Evolutionary conservation across 192 early-diverging fungal species (phyloP).

Genomic region (Thamnidium elegans): DNA sequence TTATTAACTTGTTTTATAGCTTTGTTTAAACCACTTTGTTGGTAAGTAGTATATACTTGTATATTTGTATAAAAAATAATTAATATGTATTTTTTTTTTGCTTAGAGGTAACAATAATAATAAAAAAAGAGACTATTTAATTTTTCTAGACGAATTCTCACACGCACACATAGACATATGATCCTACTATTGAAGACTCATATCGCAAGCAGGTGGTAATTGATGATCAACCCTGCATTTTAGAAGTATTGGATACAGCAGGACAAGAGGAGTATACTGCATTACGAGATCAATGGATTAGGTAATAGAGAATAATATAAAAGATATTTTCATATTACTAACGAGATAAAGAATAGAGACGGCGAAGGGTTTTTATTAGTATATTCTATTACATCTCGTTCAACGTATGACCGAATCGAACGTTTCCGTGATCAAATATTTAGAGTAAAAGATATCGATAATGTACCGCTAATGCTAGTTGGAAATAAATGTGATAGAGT

Average conservation of each 20-base stretch:
- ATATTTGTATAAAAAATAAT: not conserved
- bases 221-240: constrained; percentile 93
- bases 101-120: constrained; percentile 1
- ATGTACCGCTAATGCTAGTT: constrained; percentile 82
- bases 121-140: too few relatives aligned
- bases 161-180: constrained; percentile 68
- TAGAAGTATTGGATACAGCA: constrained; percentile 97
- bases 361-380: constrained; percentile 88
- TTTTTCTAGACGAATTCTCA: not conserved
- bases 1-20: constrained; percentile 13
- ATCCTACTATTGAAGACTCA: constrained; percentile 98
- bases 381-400: constrained; percentile 81
- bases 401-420: constrained; percentile 84
- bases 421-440: constrained; percentile 81
- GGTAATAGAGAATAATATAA: constrained; percentile 8
- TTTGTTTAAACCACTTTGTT: constrained; percentile 48
- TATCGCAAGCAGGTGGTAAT: constrained; percentile 98
- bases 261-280: constrained; percentile 85
- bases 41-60: constrained; percentile 27
- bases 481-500: constrained; percentile 89
- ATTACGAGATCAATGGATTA: constrained; percentile 77
- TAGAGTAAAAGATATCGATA: constrained; percentile 83
- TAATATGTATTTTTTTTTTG: not conserved
- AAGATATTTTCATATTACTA: not conserved
- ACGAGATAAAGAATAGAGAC: constrained; percentile 23